These are phyloP conservation scores for Cicer pinnatifidum DNA, from an alignment of 306 rosid genomes.

Conservation along the genomic window DNA sequence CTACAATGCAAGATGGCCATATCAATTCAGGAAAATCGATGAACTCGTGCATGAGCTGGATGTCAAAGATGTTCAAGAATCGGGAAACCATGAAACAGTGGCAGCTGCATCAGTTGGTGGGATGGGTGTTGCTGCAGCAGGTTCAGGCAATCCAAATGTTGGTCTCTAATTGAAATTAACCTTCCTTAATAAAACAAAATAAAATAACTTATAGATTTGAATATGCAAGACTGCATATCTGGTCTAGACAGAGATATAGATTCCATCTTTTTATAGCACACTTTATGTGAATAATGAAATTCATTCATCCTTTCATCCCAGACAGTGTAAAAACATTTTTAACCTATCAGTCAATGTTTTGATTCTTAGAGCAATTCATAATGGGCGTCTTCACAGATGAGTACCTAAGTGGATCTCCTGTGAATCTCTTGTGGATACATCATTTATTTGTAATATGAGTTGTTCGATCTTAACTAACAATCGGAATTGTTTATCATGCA, in stretches of 20 bases:
- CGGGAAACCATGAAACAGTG: conserved; percentile 49
- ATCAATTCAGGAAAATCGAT: conserved; percentile 87
- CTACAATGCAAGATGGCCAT: conserved; percentile 90
- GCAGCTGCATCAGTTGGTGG: conserved; percentile 64
- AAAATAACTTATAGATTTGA: conserved; percentile 29
- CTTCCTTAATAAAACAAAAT: conserved; percentile 19
- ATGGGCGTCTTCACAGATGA: no score
- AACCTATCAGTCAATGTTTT: neutral
- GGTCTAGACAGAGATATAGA: conserved; percentile 6
- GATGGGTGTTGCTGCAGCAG: conserved; percentile 93
- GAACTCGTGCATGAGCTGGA: conserved; percentile 67
- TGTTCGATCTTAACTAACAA: no score
- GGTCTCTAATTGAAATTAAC: conserved; percentile 52
- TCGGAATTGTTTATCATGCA: no score
- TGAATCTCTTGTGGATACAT: no score
- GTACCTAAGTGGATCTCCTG: no score
- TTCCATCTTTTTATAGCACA: conserved; percentile 9
- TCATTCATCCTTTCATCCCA: conserved; percentile 30
- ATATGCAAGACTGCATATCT: conserved; percentile 26
- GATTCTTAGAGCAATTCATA: no score
- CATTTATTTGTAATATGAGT: no score
- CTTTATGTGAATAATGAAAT: neutral
- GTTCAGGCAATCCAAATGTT: conserved; percentile 90
- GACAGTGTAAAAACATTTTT: neutral
- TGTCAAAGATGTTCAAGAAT: conserved; percentile 55